Base-by-base conservation (phyloP, 495 filamentous ascomycete genomes). In the Pseudevernia furfuracea region DNA sequence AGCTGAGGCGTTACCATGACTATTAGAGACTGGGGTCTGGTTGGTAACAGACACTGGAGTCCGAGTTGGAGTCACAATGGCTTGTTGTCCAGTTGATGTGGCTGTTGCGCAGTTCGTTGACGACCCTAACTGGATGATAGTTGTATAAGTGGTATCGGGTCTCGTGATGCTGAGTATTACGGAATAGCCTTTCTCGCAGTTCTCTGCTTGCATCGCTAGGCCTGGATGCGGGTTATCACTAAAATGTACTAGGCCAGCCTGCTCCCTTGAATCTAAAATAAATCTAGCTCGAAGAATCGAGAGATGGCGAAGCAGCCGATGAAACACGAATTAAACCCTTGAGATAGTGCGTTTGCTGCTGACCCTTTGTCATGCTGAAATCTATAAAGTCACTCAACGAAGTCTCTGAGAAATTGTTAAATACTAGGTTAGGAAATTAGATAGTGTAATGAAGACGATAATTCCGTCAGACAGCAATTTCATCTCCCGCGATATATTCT, bases 321-420 rank as follows among this genome's bases (percentile, higher is more conserved):
- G 56, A 32, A 58, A 44, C 41, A 58, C 56, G 56, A 58, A 58
- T 17, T 58, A 58, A 21, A 17, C 23, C 9, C 56, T 44, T 44
- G 17, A 4, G 41, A 12, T 44, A 44, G 41, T 44, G 17, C 41
- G 17, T 44, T 44, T 44, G 19, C 19, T 44, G 41, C 41, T 21
- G 19, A 44, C 41, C 41, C 8, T 44, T 44, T 44, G 17, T 15
- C 17, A n/a, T n/a, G n/a, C n/a, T n/a, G n/a, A n/a, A n/a, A n/a
- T n/a, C n/a, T n/a, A n/a, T 85, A 21, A 44, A 44, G 41, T 8
- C 41, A 44, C 14, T 44, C 41, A 44, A 44, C 41, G 41, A 44
- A 44, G 41, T 19, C 41, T 44, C 19, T 19, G 41, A 44, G 19
- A 15, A 44, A 44, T 19, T 44, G 41, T 44, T 44, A 44, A 8